Evolutionary conservation across 306 rosid genomes (phyloP).

Genomic region (Leucaena leucocephala): DNA sequence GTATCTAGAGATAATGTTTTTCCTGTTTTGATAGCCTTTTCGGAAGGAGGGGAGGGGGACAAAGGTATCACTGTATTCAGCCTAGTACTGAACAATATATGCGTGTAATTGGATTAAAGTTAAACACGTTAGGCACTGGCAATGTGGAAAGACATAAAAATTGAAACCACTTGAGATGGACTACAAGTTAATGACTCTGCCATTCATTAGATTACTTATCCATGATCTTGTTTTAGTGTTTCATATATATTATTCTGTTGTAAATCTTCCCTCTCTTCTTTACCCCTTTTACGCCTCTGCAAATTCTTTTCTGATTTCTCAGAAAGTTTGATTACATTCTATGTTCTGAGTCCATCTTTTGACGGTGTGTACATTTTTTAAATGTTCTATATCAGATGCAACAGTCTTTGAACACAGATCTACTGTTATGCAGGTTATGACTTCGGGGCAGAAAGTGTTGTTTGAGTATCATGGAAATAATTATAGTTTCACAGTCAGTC

Average conservation of each 20-base stretch:
- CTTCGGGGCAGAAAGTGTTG: constrained; percentile 82
- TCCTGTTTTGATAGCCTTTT: not conserved
- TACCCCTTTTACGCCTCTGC: not conserved
- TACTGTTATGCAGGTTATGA: constrained; percentile 71
- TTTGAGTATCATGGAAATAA: constrained; percentile 84
- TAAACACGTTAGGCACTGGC: not conserved
- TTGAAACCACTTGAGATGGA: not conserved
- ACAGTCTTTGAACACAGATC: constrained; percentile 14
- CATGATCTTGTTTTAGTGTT: constrained; percentile 29
- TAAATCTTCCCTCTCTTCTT: constrained; percentile 13
- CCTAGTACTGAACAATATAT: constrained; percentile 8
- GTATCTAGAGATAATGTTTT: not conserved
- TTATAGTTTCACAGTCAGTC: constrained; percentile 78
- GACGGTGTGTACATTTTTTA: constrained; percentile 12
- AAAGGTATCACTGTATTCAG: not conserved
- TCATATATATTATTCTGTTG: constrained; percentile 13
- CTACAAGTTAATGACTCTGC: not conserved
- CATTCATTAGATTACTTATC: constrained; percentile 20
- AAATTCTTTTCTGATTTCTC: constrained; percentile 3
- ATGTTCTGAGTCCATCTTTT: constrained; percentile 15
- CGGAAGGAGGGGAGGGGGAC: not conserved
- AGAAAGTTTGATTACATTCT: constrained; percentile 10
- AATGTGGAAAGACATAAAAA: not conserved
- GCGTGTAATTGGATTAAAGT: constrained; percentile 19
- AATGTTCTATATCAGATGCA: constrained; percentile 1